Base-by-base conservation (phyloP, 352 stramenopile genomes). In the Lagenidium sp. region DNA sequence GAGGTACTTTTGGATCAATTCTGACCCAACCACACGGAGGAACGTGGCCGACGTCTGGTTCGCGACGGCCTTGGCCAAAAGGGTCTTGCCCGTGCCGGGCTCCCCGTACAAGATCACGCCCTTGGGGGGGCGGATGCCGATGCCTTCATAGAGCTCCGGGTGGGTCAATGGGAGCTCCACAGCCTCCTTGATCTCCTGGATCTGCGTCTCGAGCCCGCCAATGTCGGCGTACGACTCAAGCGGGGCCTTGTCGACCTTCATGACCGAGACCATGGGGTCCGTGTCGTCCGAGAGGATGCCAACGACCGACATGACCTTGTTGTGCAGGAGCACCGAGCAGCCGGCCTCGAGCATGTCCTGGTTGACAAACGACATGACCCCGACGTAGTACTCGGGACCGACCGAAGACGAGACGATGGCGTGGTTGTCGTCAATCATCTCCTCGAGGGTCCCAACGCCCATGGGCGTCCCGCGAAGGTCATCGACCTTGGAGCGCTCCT, bases 391-490 rank as follows among this genome's bases (percentile, higher is more conserved):
- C 68, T 99, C 97, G 2, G 97, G 96, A 0, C 97, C 96, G 25
- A 98, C 95, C 24, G 76, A 97, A 11, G 91, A 98, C 25, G 87
- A 98, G 23, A 99, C 96, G 63, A 99, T 99, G 21, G 96, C 96
- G 70, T 99, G 97, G 70, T 99, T 99, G 68, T 99, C 97, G 70
- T 99, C 97, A 59, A 99, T 99, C 69, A 99, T 97, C 73, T 99
- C 97, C 63, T 99, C 97, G 7, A 99, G 75, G 28, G 90, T 99
- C 40, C 97, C 97, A 23, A 99, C 96, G 32, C 85, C 88, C 69
- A 99, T 95, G 35, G 97, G 97, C 26, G 86, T 97, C 41, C 97
- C 97, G 22, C 97, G 90, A 35, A 99, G 77, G 50, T 99, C 96
- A 53, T 99, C 97, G 40, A 99, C 87, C 68, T 99, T 99, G 41